These are phyloP conservation scores for Pyrenula aspistea DNA, from an alignment of 495 filamentous ascomycete species.

Conservation along the genomic window DNA sequence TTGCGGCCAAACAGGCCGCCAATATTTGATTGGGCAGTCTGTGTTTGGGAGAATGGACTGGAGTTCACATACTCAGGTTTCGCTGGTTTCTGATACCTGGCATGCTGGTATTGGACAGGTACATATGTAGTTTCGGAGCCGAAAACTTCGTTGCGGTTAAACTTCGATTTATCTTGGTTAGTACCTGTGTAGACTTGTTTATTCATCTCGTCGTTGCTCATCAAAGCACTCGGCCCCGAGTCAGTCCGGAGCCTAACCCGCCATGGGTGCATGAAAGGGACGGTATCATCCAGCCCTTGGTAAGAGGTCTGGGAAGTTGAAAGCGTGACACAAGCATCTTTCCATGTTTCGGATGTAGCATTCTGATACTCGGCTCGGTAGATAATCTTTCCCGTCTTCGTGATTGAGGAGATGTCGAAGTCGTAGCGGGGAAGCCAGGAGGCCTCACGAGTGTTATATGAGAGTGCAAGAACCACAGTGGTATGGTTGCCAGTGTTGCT, in stretches of 20 bases:
- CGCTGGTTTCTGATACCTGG: background rate
- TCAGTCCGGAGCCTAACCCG: slow-evolving; percentile 31
- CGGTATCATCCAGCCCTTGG: slow-evolving; percentile 43
- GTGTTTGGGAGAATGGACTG: too few relatives aligned
- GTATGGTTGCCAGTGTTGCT: slow-evolving; percentile 5
- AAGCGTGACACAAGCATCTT: slow-evolving; percentile 49
- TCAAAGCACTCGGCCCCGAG: slow-evolving; percentile 3
- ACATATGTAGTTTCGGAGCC: background rate
- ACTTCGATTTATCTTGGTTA: slow-evolving; percentile 1
- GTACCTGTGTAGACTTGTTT: background rate
- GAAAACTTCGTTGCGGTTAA: background rate
- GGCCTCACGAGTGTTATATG: slow-evolving; percentile 50
- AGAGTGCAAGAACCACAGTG: slow-evolving; percentile 39
- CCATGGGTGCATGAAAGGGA: slow-evolving; percentile 50
- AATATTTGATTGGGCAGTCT: background rate
- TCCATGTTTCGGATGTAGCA: slow-evolving; percentile 55
- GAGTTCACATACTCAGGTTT: background rate
- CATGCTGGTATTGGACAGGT: background rate
- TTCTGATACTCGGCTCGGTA: slow-evolving; percentile 58
- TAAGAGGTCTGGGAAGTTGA: slow-evolving; percentile 59
- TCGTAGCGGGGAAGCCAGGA: slow-evolving; percentile 59
- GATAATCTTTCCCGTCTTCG: slow-evolving; percentile 38
- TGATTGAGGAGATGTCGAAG: slow-evolving; percentile 43
- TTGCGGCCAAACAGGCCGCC: background rate
- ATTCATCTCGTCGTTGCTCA: slow-evolving; percentile 4